These are phyloP conservation scores for Magnusiomyces sp. DNA, from an alignment of 1,139 yeast species.

Conservation along the genomic window DNA sequence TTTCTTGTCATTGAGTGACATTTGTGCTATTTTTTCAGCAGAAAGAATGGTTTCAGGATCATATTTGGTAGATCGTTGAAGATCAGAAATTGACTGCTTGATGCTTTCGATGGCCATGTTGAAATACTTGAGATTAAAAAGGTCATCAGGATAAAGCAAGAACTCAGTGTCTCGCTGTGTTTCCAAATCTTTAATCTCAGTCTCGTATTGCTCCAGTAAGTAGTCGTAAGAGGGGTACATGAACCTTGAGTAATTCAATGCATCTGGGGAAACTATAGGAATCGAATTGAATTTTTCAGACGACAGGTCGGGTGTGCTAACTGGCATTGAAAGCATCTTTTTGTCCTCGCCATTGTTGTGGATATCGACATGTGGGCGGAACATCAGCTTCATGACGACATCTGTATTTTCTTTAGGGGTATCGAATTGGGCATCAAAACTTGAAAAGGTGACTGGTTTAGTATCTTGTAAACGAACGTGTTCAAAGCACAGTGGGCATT, in stretches of 20 bases:
- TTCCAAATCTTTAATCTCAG: constrained; percentile 46
- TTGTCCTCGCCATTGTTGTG: constrained; percentile 10
- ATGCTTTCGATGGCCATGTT: constrained; percentile 51
- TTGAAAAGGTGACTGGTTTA: constrained; percentile 58
- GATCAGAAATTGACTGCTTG: constrained; percentile 24
- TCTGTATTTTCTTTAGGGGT: constrained; percentile 56
- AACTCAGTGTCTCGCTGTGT: not conserved
- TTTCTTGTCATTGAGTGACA: not conserved
- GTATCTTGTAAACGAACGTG: constrained; percentile 50
- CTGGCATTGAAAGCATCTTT: constrained; percentile 1
- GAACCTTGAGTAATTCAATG: not conserved
- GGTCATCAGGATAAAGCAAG: constrained; percentile 15
- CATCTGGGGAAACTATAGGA: constrained; percentile 1
- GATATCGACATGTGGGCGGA: constrained; percentile 51
- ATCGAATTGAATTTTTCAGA: not conserved
- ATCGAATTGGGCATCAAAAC: constrained; percentile 49
- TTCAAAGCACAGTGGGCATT: constrained; percentile 82
- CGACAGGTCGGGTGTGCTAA: not conserved
- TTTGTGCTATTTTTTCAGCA: constrained; percentile 12
- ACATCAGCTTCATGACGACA: constrained; percentile 60
- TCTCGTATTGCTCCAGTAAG: constrained; percentile 44
- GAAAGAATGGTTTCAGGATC: constrained; percentile 14
- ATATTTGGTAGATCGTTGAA: constrained; percentile 9
- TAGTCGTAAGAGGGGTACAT: constrained; percentile 35
- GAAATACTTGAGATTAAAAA: constrained; percentile 52